phyloP scores from a whole-genome alignment of 208 protist species.

The Zelonia costaricensis region DNA sequence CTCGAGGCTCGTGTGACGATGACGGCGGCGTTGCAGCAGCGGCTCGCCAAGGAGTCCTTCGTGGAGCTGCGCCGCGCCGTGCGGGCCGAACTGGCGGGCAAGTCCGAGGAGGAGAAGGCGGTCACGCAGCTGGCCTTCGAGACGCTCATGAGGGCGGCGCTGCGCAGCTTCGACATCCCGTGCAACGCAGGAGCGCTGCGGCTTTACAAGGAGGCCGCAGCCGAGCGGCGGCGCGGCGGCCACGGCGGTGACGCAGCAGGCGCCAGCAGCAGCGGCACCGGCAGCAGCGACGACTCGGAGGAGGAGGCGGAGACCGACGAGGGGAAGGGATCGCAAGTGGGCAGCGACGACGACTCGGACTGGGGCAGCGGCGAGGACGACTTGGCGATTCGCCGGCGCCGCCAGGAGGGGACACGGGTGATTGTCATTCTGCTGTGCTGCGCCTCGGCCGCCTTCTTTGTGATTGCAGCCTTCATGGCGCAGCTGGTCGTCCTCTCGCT shows the following conservation, averaged over 20 bases:
- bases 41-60: conserved; percentile 45
- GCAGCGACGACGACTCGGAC: conserved; percentile 5
- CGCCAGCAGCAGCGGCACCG: neutral
- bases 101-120: conserved; percentile 29
- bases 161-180: conserved; percentile 42
- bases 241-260: neutral
- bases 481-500: conserved; percentile 40
- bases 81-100: conserved; percentile 9
- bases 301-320: neutral
- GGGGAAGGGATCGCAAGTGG: no score
- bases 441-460: conserved; percentile 57
- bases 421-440: conserved; percentile 70
- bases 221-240: neutral
- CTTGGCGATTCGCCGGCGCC: conserved; percentile 9
- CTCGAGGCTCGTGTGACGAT: conserved; percentile 38
- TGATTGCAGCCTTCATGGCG: conserved; percentile 58
- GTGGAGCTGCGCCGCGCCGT: conserved; percentile 27
- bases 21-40: conserved; percentile 17
- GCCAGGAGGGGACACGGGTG: conserved; percentile 37
- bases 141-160: conserved; percentile 40
- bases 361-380: conserved; percentile 4
- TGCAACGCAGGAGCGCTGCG: conserved; percentile 23
- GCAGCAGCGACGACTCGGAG: neutral
- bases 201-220: conserved; percentile 22
- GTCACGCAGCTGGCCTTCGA: conserved; percentile 52